Evolutionary conservation across 495 filamentous ascomycete genomes (phyloP).

Genomic region (Xylaria venustula): DNA sequence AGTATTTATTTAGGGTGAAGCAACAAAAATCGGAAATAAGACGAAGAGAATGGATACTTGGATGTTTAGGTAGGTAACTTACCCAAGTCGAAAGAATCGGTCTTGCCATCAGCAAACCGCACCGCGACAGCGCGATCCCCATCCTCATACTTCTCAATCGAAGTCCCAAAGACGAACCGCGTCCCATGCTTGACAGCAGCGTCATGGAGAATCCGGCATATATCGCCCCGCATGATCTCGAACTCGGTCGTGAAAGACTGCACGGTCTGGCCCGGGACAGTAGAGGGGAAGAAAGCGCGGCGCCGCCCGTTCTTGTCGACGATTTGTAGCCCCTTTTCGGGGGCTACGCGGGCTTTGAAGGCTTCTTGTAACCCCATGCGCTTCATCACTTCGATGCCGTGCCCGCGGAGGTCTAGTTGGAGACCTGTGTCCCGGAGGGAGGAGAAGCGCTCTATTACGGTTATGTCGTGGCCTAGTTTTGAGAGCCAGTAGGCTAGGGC

Average conservation of each 20-base stretch:
- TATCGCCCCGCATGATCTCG: constrained; percentile 54
- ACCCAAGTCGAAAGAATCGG: constrained; percentile 40
- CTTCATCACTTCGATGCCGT: constrained; percentile 47
- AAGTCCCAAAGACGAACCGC: constrained; percentile 44
- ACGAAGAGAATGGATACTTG: no score
- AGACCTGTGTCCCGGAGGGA: constrained; percentile 48
- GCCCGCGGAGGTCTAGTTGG: constrained; percentile 48
- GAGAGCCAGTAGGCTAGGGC: constrained; percentile 53
- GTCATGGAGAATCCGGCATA: constrained; percentile 46
- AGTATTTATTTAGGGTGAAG: background rate
- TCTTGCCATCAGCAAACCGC: constrained; percentile 35
- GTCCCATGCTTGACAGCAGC: constrained; percentile 37
- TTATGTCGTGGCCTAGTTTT: constrained; percentile 50
- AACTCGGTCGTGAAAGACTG: constrained; percentile 51
- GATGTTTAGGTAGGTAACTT: background rate
- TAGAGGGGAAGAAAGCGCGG: constrained; percentile 40
- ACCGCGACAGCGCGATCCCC: constrained; percentile 31
- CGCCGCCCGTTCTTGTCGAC: constrained; percentile 38
- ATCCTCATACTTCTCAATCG: constrained; percentile 30
- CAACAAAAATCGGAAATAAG: no score
- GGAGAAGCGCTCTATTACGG: constrained; percentile 51
- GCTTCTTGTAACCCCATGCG: constrained; percentile 51
- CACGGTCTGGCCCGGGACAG: constrained; percentile 35
- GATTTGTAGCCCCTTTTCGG: constrained; percentile 44
- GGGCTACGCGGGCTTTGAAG: constrained; percentile 37